Percentiles rank a stretch among this genome's conserved stretches.
phyloP scores from a whole-genome alignment of 2,329 filamentous ascomycete species.

The Davidsoniella australis region DNA sequence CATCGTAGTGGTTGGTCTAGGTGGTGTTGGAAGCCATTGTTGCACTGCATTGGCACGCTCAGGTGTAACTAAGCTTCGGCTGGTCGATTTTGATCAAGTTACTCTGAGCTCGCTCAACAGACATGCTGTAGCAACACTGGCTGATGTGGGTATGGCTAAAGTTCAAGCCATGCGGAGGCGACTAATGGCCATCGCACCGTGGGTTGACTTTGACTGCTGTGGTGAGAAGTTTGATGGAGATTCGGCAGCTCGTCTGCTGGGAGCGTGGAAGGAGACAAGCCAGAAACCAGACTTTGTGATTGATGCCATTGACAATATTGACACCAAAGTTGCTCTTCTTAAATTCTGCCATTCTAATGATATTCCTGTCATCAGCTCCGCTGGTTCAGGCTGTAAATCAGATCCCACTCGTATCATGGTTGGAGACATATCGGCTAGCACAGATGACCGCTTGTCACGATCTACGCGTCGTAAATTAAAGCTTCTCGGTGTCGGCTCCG shows the following conservation, averaged over 20 bases:
- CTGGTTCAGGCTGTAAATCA: constrained; percentile 93
- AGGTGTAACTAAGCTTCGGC: constrained; percentile 69
- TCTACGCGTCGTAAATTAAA: constrained; percentile 69
- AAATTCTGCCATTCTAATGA: constrained; percentile 68
- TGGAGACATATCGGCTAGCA: constrained; percentile 76
- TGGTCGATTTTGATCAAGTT: constrained; percentile 96
- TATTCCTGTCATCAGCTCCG: constrained; percentile 76
- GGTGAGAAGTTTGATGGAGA: constrained; percentile 65
- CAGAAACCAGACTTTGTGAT: constrained; percentile 72
- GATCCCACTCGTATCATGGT: constrained; percentile 69
- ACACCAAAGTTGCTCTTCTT: constrained; percentile 81
- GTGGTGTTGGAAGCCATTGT: constrained; percentile 88
- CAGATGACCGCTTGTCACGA: constrained; percentile 75
- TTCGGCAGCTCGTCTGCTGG: constrained; percentile 50
- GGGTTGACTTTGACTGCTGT: constrained; percentile 74
- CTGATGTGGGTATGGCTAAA: constrained; percentile 85
- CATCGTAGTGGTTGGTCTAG: constrained; percentile 79
- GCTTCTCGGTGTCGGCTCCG: constrained; percentile 57
- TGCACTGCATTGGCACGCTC: constrained; percentile 73
- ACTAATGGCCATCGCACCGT: constrained; percentile 74
- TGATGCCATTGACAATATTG: constrained; percentile 96
- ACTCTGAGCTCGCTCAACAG: constrained; percentile 85
- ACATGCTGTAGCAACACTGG: constrained; percentile 87
- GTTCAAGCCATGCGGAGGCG: constrained; percentile 68
- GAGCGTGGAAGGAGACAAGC: constrained; percentile 35